Percentiles rank a stretch among this genome's conserved stretches.
phyloP scores from a whole-genome alignment of 2,329 filamentous ascomycete genomes.

The Trichoderma aggressivum region DNA sequence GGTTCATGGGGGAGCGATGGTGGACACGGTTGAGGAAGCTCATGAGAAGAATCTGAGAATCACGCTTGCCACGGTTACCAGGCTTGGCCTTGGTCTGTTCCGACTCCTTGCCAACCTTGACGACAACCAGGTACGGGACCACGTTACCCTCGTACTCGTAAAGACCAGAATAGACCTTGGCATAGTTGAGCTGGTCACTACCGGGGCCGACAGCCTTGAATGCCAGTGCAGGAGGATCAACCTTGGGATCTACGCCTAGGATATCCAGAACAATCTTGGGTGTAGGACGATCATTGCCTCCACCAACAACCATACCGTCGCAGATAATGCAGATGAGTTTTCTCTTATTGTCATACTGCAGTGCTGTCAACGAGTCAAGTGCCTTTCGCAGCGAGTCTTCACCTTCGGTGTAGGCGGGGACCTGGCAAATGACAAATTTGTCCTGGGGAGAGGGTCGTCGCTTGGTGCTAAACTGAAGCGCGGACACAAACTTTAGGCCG shows the following conservation, averaged over 20 bases:
- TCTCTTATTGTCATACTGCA: slow-evolving; percentile 97
- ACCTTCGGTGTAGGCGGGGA: slow-evolving; percentile 96
- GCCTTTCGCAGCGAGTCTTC: slow-evolving; percentile 93
- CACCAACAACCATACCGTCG: slow-evolving; percentile 94
- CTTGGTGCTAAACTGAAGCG: slow-evolving; percentile 90
- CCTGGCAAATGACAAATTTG: slow-evolving; percentile 98
- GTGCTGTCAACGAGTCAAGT: slow-evolving; percentile 86
- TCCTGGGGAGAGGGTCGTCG: slow-evolving; percentile 85
- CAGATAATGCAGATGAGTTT: slow-evolving; percentile 97
- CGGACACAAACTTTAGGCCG: slow-evolving; percentile 82
- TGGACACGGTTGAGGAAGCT: slow-evolving; percentile 98
- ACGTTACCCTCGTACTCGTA: slow-evolving; percentile 98
- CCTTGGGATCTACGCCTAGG: slow-evolving; percentile 92
- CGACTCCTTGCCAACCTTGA: slow-evolving; percentile 96
- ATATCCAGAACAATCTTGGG: slow-evolving; percentile 98
- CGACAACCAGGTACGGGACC: slow-evolving; percentile 90
- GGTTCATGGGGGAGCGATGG: slow-evolving; percentile 89
- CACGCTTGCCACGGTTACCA: slow-evolving; percentile 96
- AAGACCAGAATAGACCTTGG: slow-evolving; percentile 95
- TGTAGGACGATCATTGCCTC: slow-evolving; percentile 92
- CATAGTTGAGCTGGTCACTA: slow-evolving; percentile 93
- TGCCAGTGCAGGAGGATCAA: slow-evolving; percentile 88
- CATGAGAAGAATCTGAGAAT: slow-evolving; percentile 93
- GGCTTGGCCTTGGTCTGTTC: slow-evolving; percentile 89
- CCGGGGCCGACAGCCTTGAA: slow-evolving; percentile 91